A percentile compares a stretch with the other conserved stretches of the same genome.
Conservation (phyloP, 352 stramenopile species). For the Phytophthora pinifolia region DNA sequence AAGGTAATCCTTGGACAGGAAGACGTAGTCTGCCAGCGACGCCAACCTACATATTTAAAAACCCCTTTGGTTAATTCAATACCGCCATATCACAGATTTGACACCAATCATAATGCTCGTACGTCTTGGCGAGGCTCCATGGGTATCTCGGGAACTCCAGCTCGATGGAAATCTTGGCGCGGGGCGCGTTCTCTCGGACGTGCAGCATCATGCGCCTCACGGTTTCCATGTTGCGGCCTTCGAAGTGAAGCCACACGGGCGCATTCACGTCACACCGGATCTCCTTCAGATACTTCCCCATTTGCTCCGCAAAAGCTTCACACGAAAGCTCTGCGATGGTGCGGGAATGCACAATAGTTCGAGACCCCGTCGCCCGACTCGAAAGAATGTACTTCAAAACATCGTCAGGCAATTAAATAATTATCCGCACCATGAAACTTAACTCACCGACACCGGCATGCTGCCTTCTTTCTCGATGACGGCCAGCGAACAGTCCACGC, state of each 20-base stretch:
- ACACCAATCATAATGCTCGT: slow-evolving; percentile 1
- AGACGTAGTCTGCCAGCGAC: slow-evolving; percentile 46
- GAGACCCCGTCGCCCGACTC: slow-evolving; percentile 59
- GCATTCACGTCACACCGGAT: slow-evolving; percentile 4
- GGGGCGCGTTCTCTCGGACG: slow-evolving; percentile 23
- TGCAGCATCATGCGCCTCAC: slow-evolving; percentile 62
- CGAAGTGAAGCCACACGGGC: slow-evolving; percentile 64
- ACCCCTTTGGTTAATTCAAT: no score
- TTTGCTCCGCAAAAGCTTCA: slow-evolving; percentile 39
- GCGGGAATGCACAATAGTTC: slow-evolving; percentile 72
- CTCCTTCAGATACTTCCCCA: slow-evolving; percentile 22
- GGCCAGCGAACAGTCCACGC: slow-evolving; percentile 47
- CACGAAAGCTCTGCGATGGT: slow-evolving; percentile 55
- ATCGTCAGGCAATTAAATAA: slow-evolving; percentile 6
- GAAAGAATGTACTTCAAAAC: slow-evolving; percentile 60
- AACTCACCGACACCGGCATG: slow-evolving; percentile 65
- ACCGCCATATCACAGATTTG: no score
- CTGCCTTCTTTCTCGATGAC: slow-evolving; percentile 41
- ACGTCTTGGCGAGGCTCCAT: slow-evolving; percentile 58
- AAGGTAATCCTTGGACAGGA: slow-evolving; percentile 79
- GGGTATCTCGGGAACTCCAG: slow-evolving; percentile 71
- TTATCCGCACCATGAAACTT: background rate
- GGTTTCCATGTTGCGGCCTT: slow-evolving; percentile 67
- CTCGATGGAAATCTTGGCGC: slow-evolving; percentile 52
- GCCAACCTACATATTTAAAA: slow-evolving; percentile 38